phyloP scores from a whole-genome alignment of 1,284 basidiomycete species.

The Cryptococcus hybrid region DNA sequence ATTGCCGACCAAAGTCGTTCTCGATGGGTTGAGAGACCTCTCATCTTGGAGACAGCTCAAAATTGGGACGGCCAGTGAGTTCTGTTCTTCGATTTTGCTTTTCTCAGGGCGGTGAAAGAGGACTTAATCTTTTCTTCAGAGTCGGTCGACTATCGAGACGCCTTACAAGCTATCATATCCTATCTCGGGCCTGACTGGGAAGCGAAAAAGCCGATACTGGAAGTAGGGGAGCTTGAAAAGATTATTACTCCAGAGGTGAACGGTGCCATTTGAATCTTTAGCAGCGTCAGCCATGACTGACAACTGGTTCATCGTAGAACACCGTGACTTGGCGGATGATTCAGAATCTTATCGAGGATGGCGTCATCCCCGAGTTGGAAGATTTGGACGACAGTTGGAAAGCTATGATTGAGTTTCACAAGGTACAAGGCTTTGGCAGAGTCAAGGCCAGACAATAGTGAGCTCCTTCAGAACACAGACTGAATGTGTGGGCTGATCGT shows the following conservation, averaged over 20 bases:
- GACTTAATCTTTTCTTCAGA: not conserved
- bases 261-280: not conserved
- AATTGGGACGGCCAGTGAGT: not conserved
- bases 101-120: not conserved
- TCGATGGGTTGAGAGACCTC: not conserved
- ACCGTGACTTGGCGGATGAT: constrained; percentile 31
- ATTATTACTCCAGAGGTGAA: not conserved
- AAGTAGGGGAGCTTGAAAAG: not conserved
- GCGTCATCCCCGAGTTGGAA: constrained; percentile 22
- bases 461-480: not conserved
- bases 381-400: constrained; percentile 12
- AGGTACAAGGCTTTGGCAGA: constrained; percentile 31
- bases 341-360: constrained; percentile 20
- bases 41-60: not conserved
- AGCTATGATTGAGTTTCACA: constrained; percentile 26
- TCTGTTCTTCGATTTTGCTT: not conserved
- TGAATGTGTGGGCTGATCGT: not conserved
- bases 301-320: not conserved
- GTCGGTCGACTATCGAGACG: not conserved
- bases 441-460: constrained; percentile 22
- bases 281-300: not conserved
- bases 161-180: not conserved
- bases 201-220: not conserved
- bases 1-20: too few species aligned
- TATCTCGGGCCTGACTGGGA: not conserved